Conservation (phyloP, 768 basidiomycete species). For the Nevesoporus exiguus region DNA sequence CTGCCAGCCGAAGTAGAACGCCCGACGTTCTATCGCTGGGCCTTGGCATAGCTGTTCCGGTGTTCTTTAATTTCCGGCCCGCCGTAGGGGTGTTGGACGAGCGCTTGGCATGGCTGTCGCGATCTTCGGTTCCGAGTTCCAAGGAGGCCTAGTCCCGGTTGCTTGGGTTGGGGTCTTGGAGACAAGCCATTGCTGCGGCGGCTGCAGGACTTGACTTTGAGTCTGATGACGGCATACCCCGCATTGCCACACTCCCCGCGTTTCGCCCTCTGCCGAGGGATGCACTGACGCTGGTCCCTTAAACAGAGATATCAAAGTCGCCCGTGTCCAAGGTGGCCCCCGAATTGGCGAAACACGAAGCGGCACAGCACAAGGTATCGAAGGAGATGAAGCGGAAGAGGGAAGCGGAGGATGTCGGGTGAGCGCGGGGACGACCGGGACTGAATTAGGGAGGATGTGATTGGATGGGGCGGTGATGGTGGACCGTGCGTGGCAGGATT, state of each 20-base stretch:
- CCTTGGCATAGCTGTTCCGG: too few relatives aligned
- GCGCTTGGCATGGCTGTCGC: not conserved
- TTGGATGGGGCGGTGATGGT: too few relatives aligned
- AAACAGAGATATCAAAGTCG: constrained; percentile 85
- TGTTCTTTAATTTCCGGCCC: constrained; percentile 9
- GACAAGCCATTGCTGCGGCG: too few relatives aligned
- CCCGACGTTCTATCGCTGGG: not conserved
- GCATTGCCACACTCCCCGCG: constrained; percentile 6
- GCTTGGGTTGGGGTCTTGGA: too few relatives aligned
- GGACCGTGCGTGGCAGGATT: too few relatives aligned
- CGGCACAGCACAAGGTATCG: constrained; percentile 87
- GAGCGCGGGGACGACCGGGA: not conserved
- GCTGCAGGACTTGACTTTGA: too few relatives aligned
- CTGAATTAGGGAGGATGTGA: too few relatives aligned
- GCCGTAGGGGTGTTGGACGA: not conserved
- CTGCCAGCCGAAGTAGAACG: not conserved
- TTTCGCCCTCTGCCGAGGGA: not conserved
- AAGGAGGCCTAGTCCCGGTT: too few relatives aligned
- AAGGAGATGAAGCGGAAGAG: constrained; percentile 94
- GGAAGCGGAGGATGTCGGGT: constrained; percentile 74
- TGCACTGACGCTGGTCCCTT: constrained; percentile 14
- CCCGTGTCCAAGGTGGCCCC: constrained; percentile 86
- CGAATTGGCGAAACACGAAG: constrained; percentile 88
- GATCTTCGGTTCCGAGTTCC: constrained; percentile 6
- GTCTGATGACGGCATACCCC: not conserved